Conservation (phyloP, 192 early-diverging fungal genomes). For the Linnemannia hyalina region DNA sequence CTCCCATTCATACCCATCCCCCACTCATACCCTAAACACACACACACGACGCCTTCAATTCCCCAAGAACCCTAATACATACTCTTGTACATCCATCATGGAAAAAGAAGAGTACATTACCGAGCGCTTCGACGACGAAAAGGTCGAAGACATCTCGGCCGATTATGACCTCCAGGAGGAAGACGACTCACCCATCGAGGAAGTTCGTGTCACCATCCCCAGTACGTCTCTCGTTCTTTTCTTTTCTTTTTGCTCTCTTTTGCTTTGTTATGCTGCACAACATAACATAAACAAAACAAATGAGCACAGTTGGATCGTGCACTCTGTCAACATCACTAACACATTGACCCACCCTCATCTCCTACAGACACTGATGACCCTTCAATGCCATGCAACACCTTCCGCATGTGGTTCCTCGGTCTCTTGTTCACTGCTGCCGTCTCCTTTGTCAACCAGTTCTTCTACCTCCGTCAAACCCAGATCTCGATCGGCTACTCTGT, state of each 20-base stretch:
- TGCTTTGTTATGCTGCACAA: not conserved
- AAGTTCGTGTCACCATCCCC: conserved; percentile 61
- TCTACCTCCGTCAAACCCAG: conserved; percentile 61
- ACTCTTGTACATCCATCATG: conserved; percentile 16
- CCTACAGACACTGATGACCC: conserved; percentile 62
- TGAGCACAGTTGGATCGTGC: conserved; percentile 6
- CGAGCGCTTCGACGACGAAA: conserved; percentile 41
- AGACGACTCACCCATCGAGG: conserved; percentile 62
- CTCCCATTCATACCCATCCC: not conserved
- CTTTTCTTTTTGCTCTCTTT: not conserved
- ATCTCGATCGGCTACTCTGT: conserved; percentile 61
- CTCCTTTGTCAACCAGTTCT: conserved; percentile 66
- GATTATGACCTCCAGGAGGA: conserved; percentile 48
- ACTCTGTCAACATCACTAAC: not conserved
- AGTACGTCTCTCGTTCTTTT: conserved; percentile 29
- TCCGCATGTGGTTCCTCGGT: conserved; percentile 67
- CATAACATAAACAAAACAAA: not conserved
- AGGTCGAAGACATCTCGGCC: conserved; percentile 30
- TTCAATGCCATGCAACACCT: conserved; percentile 62
- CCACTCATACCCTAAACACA: not conserved
- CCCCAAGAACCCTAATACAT: not conserved
- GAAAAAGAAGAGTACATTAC: conserved; percentile 31
- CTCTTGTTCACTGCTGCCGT: conserved; percentile 56
- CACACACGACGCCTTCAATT: not conserved
- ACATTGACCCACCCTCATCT: not conserved